phyloP scores from a whole-genome alignment of 2,329 filamentous ascomycete genomes.

The Elsinoe perseae region DNA sequence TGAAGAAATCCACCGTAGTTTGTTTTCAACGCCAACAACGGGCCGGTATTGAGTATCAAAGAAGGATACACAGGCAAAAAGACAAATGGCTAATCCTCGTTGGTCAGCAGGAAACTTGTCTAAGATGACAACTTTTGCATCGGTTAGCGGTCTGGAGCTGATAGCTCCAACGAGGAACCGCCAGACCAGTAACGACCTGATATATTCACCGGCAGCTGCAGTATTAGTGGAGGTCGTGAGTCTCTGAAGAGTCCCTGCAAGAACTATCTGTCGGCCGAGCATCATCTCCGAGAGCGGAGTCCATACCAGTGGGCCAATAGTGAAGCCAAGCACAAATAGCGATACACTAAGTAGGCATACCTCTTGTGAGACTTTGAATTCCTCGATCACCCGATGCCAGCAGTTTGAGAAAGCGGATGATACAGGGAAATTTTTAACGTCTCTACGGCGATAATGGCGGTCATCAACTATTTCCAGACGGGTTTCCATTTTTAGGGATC shows the following conservation, averaged over 20 bases:
- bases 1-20: conserved; percentile 75
- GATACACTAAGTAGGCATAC: conserved; percentile 65
- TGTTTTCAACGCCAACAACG: conserved; percentile 78
- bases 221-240: conserved; percentile 76
- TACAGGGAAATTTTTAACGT: conserved; percentile 43
- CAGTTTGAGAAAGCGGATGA: conserved; percentile 69
- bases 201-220: conserved; percentile 68
- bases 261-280: conserved; percentile 63
- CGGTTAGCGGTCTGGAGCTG: conserved; percentile 78
- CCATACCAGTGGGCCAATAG: conserved; percentile 67
- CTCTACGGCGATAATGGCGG: conserved; percentile 67
- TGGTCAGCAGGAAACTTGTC: conserved; percentile 82
- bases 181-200: conserved; percentile 66
- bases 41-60: conserved; percentile 61
- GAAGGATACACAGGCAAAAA: conserved; percentile 75
- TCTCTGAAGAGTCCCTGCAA: conserved; percentile 57
- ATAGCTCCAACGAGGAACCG: conserved; percentile 73
- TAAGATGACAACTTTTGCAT: conserved; percentile 73
- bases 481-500: conserved; percentile 42
- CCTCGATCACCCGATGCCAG: conserved; percentile 59
- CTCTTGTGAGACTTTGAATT: conserved; percentile 63
- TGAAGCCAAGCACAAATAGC: conserved; percentile 75
- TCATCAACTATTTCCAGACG: conserved; percentile 46
- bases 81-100: conserved; percentile 78
- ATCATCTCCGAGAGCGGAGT: conserved; percentile 73